Evolutionary conservation across 2,329 filamentous ascomycete genomes (phyloP).

Genomic region (Diaporthe aspalathi): DNA sequence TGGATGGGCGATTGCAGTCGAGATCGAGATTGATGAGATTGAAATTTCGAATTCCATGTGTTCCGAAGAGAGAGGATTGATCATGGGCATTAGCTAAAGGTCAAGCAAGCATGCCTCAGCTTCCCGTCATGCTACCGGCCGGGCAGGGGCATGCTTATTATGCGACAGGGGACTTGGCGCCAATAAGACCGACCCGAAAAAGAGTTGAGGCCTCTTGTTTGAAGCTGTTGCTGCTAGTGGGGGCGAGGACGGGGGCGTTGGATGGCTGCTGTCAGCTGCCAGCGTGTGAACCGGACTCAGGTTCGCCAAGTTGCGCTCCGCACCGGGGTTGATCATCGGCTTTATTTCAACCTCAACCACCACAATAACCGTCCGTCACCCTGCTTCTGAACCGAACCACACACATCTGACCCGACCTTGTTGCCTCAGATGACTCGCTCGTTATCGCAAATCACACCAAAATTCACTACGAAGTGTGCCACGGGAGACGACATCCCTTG

Average conservation of each 20-base stretch:
- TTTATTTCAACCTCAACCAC: conserved; percentile 20
- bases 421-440: conserved; percentile 1
- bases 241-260: neutral
- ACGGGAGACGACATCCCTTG: neutral
- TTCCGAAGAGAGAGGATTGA: neutral
- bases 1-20: neutral
- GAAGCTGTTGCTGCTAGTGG: neutral
- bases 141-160: conserved; percentile 18
- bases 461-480: neutral
- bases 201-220: conserved; percentile 27
- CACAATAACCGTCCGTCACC: neutral
- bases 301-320: conserved; percentile 1
- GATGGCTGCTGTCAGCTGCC: conserved; percentile 16
- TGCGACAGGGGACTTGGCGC: conserved; percentile 22
- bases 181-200: neutral
- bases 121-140: conserved; percentile 15
- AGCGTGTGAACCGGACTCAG: conserved; percentile 8
- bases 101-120: too few relatives aligned
- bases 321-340: neutral
- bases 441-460: neutral
- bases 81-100: neutral
- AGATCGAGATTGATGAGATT: neutral
- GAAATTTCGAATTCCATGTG: neutral
- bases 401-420: neutral
- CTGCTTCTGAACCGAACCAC: neutral